Base-by-base conservation (phyloP, 2,329 filamentous ascomycete genomes). In the Scytalidium sp. region DNA sequence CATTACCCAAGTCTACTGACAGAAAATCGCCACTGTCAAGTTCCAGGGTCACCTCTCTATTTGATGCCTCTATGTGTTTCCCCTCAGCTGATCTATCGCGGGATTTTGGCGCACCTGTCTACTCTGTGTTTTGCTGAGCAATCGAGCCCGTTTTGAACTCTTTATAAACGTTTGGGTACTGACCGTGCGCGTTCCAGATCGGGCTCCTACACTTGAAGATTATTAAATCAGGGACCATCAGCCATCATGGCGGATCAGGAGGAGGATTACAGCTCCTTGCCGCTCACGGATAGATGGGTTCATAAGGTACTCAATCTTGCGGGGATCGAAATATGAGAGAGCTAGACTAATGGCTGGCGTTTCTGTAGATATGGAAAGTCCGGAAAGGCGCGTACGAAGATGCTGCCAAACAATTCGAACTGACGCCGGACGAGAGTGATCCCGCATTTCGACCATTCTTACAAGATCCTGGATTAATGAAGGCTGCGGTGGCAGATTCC, bases 381-480 rank as follows among this genome's bases (percentile, higher is more conserved):
- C 83, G 94, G 64, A 99, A 99, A 73, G 84, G 84, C 65, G 94
- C 85, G 47, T 99, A 97, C 67, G 94, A 99, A 77, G 90, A 94
- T 59, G 92, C 90, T 19, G 83, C 87, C 39, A 92, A 94, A 69
- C 82, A 86, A 59, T 97, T 99, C 68, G 86, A 91, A 66, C 76
- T 82, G 51, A 90, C 92, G 5, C 85, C 90, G 53, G 87, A 92
- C 70, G 93, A 97, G 67, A 81, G 84, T 60, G 88, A 95, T 66
- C 85, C 91, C 11, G 85, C 85, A 29, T 97, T 99, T 62, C 81
- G 84, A 60, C 90, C 93, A 1, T 99, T 97, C 64, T 72, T 94
- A 53, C 84, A 88, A 65, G 94, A 99, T 59, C 78, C 91, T 1
- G 75, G 84, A 55, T 69, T 99, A 53, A 97, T 91, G 93, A 97